Evolutionary conservation across 148 eudicot species (phyloP).

Genomic region (Selenicereus undatus): DNA sequence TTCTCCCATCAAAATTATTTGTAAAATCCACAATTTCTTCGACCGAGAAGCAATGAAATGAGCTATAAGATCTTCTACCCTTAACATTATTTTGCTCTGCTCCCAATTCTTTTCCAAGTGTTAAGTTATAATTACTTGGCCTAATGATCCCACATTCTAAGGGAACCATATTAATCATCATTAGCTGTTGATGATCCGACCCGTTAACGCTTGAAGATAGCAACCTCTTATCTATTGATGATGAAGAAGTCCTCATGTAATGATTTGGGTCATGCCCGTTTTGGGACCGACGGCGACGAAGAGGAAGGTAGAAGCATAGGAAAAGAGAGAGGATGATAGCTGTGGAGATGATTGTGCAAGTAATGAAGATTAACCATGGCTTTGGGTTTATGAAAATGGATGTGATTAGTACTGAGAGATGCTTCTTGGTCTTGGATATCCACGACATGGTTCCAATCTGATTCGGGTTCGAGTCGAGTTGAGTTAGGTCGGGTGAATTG

Average conservation of each 20-base stretch:
- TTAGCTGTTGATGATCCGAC: conserved; percentile 14
- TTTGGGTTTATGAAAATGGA: background rate
- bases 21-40: conserved; percentile 37
- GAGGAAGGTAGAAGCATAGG: conserved; percentile 11
- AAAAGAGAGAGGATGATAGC: background rate
- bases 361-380: background rate
- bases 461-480: background rate
- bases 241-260: background rate
- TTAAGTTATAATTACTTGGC: background rate
- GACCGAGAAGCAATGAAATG: conserved; percentile 11
- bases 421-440: background rate
- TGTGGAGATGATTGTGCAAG: background rate
- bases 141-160: conserved; percentile 11
- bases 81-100: background rate
- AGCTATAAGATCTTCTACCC: background rate
- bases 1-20: conserved; percentile 28
- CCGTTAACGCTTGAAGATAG: conserved; percentile 24
- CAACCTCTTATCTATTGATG: conserved; percentile 26
- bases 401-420: background rate
- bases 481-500: background rate
- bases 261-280: background rate
- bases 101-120: background rate
- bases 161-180: conserved; percentile 15
- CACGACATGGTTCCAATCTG: background rate
- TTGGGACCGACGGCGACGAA: conserved; percentile 2